Base-by-base conservation (phyloP, 257 asterid genomes). In the Pogostemon cablin region DNA sequence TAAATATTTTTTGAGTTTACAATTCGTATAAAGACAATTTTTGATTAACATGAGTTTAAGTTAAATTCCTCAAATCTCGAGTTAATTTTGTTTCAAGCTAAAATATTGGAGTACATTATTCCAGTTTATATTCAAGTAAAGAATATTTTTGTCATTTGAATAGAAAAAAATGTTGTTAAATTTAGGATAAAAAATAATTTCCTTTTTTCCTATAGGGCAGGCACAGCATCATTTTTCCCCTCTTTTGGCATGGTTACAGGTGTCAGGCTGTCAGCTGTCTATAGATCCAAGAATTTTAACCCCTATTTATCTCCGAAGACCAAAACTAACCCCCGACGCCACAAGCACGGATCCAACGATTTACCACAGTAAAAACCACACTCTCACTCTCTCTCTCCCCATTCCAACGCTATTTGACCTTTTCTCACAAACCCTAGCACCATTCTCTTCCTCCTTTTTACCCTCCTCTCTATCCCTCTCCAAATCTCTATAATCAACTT, bases 381-480 rank as follows among this genome's bases (percentile, higher is more conserved):
- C 72, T 15, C 15, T 15, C 15, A 15, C 15, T 69, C 59, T 79
- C 78, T 79, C 75, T 71, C 77, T 61, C 62, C 78, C 67, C 71
- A 2, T 62, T 15, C 15, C 15, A 15, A 15, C 15, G 15, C 15
- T 15, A 15, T 15, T 15, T 15, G 15, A 15, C 15, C 15, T 15
- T 15, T n/a, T 39, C 78, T 10, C 75, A 43, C 80, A 61, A 79
- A 75, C 83, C 84, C 79, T 75, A 80, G 74, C 41, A 1, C 53
- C 7, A 53, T 60, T 62, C 68, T 2, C 44, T 67, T 15, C 58
- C 15, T 11, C 47, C 77, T 5, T 42, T 11, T 43, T 15, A 5
- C 40, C 72, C 12, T 68, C 46, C 35, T 65, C 15, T 15, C 15
- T 15, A 15, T 44, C 71, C 48, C 63, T 58, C 75, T 67, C 78